Evolutionary conservation across 1,284 basidiomycete genomes (phyloP).

Genomic region (Cutaneotrichosporon dermatis): DNA sequence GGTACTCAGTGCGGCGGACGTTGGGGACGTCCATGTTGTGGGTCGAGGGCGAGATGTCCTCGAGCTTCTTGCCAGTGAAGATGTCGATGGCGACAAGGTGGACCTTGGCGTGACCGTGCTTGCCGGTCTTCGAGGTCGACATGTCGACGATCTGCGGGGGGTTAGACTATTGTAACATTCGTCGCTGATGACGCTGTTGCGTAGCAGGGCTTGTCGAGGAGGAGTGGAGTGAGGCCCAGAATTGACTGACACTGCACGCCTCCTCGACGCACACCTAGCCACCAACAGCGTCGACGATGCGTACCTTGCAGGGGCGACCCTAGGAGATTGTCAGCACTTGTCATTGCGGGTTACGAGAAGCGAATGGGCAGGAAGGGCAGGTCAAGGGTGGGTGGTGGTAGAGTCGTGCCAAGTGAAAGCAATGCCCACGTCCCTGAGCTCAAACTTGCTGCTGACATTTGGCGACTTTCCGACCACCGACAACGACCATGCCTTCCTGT

Average conservation of each 20-base stretch:
- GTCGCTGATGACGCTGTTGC: slow-evolving; percentile 30
- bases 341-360: too few relatives aligned
- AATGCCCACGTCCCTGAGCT: not conserved
- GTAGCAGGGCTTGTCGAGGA: not conserved
- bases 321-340: not conserved
- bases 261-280: too few relatives aligned
- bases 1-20: slow-evolving; percentile 85
- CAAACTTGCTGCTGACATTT: not conserved
- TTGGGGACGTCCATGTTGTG: slow-evolving; percentile 86
- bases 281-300: not conserved
- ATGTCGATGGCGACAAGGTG: slow-evolving; percentile 91
- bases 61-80: slow-evolving; percentile 93
- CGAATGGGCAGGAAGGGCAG: not conserved
- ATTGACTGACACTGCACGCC: too few relatives aligned
- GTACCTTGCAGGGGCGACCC: slow-evolving; percentile 25
- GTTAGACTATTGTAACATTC: slow-evolving; percentile 76
- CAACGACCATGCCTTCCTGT: not conserved
- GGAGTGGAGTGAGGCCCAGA: not conserved
- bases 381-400: not conserved
- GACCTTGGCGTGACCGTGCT: slow-evolving; percentile 99
- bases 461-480: not conserved
- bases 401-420: not conserved
- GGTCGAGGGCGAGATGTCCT: slow-evolving; percentile 93
- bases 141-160: slow-evolving; percentile 74
- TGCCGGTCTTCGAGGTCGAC: slow-evolving; percentile 89